Percentiles rank a stretch among this genome's conserved stretches.
Conservation (phyloP, 345 rosid genomes). For the Geranium brycei region DNA sequence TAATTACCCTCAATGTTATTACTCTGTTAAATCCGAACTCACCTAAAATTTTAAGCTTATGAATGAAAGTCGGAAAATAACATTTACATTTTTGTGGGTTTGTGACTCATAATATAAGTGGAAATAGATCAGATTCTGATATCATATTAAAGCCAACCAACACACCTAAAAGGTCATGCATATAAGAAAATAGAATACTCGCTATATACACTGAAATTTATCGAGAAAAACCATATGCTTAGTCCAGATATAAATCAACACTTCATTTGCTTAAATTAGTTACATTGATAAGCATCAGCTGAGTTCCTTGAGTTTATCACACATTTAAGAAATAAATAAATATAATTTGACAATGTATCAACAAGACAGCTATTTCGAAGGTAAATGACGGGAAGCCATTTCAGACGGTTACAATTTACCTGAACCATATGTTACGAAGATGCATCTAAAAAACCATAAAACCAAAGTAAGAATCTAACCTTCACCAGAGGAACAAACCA, state of each 20-base stretch:
- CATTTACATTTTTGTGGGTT: no score
- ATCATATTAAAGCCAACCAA: no score
- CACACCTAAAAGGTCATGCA: no score
- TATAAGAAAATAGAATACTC: neutral
- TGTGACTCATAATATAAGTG: no score
- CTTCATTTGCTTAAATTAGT: neutral
- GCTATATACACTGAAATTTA: neutral
- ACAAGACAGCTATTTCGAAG: neutral
- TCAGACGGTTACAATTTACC: neutral
- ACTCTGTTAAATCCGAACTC: no score
- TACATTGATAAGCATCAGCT: neutral
- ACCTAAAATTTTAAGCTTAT: no score
- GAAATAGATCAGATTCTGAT: no score
- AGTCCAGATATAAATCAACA: neutral
- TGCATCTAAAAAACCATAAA: no score
- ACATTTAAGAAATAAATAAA: neutral
- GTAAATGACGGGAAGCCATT: no score
- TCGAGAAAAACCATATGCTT: neutral
- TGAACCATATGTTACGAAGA: neutral
- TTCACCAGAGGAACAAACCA: slow-evolving; percentile 70
- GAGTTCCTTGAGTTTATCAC: neutral
- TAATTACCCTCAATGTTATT: no score
- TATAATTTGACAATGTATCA: neutral
- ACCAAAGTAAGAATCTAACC: slow-evolving; percentile 29
- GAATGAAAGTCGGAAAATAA: no score